Conservation (phyloP, 306 rosid species). For the Gynostemma pentaphyllum region DNA sequence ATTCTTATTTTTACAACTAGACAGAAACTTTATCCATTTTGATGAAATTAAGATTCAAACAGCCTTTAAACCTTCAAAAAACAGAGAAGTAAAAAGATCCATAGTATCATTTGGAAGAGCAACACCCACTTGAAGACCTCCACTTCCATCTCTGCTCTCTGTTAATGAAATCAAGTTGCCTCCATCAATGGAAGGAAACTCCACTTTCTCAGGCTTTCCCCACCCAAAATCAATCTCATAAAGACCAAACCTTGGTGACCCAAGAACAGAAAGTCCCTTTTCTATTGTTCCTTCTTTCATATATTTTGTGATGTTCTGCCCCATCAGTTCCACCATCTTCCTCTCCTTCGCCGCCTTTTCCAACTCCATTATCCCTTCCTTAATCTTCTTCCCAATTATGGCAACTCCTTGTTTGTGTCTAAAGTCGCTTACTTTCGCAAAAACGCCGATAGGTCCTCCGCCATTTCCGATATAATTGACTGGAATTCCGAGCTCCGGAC, state of each 20-base stretch:
- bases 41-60: too few relatives aligned
- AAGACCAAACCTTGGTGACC: conserved; percentile 34
- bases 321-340: neutral
- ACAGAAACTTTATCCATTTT: too few relatives aligned
- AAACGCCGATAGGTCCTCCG: neutral
- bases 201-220: conserved; percentile 38
- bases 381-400: conserved; percentile 2
- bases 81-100: conserved; percentile 8
- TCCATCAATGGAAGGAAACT: conserved; percentile 2
- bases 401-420: conserved; percentile 15
- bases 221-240: conserved; percentile 31
- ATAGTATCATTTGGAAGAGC: neutral
- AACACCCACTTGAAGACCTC: conserved; percentile 15
- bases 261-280: conserved; percentile 11
- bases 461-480: conserved; percentile 38
- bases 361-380: neutral
- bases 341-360: conserved; percentile 1
- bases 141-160: conserved; percentile 15
- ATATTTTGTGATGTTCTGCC: neutral
- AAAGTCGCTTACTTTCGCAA: neutral
- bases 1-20: too few relatives aligned
- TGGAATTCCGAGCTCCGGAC: conserved; percentile 12
- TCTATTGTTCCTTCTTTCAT: neutral
- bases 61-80: neutral
- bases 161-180: conserved; percentile 10